A percentile compares a stretch with the other conserved stretches of the same genome.
phyloP scores from a whole-genome alignment of 371 early-diverging fungal genomes.

The Capniomyces stellatus region DNA sequence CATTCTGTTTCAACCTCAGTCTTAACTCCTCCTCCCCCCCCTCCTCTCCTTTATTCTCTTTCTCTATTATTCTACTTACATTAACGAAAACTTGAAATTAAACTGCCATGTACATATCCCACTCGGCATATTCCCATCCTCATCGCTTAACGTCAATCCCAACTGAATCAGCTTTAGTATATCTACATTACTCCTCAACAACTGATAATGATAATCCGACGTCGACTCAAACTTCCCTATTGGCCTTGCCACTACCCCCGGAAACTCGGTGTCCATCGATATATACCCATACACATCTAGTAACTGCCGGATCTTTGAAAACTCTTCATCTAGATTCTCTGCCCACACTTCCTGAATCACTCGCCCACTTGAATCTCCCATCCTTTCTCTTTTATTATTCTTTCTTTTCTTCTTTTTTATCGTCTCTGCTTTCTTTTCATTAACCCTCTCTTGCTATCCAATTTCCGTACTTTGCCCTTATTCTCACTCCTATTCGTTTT shows the following conservation, averaged over 20 bases:
- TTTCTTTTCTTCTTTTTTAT: not conserved
- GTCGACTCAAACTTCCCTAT: constrained; percentile 89
- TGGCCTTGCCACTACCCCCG: constrained; percentile 98
- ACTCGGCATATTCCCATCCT: constrained; percentile 76
- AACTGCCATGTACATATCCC: constrained; percentile 98
- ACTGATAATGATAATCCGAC: constrained; percentile 97
- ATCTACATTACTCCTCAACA: constrained; percentile 96
- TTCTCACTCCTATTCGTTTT: no score
- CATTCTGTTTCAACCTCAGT: no score
- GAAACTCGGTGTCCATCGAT: constrained; percentile 99
- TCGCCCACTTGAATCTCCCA: not conserved
- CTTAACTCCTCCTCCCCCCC: no score
- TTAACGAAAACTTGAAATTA: constrained; percentile 95
- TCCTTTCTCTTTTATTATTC: not conserved
- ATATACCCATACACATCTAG: constrained; percentile 90
- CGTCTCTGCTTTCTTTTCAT: no score
- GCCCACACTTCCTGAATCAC: constrained; percentile 91
- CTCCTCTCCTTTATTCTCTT: no score
- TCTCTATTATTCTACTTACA: constrained; percentile 33
- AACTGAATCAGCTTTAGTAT: constrained; percentile 97
- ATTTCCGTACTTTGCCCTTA: no score
- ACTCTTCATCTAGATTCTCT: constrained; percentile 90
- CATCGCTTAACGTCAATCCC: constrained; percentile 94
- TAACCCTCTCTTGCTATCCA: no score
- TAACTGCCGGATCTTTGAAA: constrained; percentile 73